phyloP scores from a whole-genome alignment of 495 filamentous ascomycete genomes.

The Trichoderma orchidacearum region DNA sequence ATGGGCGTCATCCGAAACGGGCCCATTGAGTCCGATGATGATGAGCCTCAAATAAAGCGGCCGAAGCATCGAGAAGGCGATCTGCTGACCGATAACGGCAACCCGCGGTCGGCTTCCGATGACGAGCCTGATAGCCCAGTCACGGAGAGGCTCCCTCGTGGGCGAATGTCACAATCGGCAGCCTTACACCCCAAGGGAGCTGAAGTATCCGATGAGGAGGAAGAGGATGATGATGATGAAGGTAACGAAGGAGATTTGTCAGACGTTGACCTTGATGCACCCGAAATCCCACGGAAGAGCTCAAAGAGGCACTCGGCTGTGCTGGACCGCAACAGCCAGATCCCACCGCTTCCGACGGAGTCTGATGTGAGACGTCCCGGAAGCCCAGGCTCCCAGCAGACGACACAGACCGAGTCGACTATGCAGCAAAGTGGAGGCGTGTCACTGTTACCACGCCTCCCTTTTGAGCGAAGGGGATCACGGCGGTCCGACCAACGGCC shows the following conservation, averaged over 20 bases:
- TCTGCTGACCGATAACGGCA: conserved; percentile 30
- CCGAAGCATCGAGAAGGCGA: conserved; percentile 11
- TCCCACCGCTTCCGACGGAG: conserved; percentile 5
- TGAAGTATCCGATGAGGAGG: conserved; percentile 4
- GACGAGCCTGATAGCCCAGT: conserved; percentile 14
- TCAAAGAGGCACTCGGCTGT: conserved; percentile 38
- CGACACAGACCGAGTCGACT: conserved; percentile 6
- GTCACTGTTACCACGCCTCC: conserved; percentile 33
- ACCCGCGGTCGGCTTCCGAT: conserved; percentile 20
- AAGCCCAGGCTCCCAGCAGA: not conserved
- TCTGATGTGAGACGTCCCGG: not conserved
- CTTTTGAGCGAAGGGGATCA: conserved; percentile 41
- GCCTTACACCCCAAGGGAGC: conserved; percentile 46
- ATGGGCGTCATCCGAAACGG: conserved; percentile 42
- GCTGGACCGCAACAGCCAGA: conserved; percentile 10
- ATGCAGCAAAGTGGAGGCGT: conserved; percentile 16
- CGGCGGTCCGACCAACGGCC: conserved; percentile 29
- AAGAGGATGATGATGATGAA: not conserved
- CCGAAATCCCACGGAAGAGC: conserved; percentile 45
- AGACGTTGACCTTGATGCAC: conserved; percentile 14
- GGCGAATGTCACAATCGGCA: conserved; percentile 46
- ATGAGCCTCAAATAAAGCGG: conserved; percentile 20
- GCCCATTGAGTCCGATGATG: conserved; percentile 45
- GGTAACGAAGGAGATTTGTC: conserved; percentile 5
- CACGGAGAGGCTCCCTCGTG: conserved; percentile 42